Evolutionary conservation across 208 protist genomes (phyloP), one percentile per base, ranked within the genome.

Genomic region (Leishmania turanica): DNA sequence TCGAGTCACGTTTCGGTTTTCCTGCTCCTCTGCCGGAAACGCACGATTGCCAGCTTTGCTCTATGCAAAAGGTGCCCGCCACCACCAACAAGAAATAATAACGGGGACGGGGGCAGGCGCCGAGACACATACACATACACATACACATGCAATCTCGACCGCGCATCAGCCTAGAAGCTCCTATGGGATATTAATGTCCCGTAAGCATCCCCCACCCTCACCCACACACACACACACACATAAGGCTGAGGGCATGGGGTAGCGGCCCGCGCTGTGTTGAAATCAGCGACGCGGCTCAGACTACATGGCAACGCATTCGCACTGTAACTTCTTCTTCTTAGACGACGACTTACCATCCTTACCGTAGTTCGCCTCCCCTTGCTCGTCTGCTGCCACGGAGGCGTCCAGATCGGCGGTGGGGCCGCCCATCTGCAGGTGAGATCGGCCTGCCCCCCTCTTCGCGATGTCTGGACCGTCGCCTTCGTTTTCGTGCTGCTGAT

Each of bases 261-360:
- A 31, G 5, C 15, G 40, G 45, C 1, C 60, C 70, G 24, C 53
- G n/a, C 24, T 54, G 4, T 3, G 27, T 80, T 64, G 47, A 73
- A 19, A 42, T 40, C 19, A 54, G 71, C 17, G n/a, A 78, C 37
- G 72, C 47, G 24, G 47, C 51, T 17, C 1, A 49, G 45, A 58
- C 79, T 88, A 94, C 89, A 94, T 92, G 34, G 89, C 53, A 75
- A 24, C 42, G 69, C 91, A 94, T 27, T 89, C 82, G 75, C 91
- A 95, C n/a, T 82, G 88, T 2, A 79, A 77, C 77, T 86, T 86
- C 19, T 79, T 79, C 82, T 88, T 79, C 82, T 88, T 87, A 17
- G 78, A 13, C 5, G 27, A 62, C 19, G 13, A 2, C 58, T 72
- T 84, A 7, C 74, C 66, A 7, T 54, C 42, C 19, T 66, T 45